Evolutionary conservation across 2,329 filamentous ascomycete species (phyloP).

Genomic region (Thielaviopsis ethacetica): DNA sequence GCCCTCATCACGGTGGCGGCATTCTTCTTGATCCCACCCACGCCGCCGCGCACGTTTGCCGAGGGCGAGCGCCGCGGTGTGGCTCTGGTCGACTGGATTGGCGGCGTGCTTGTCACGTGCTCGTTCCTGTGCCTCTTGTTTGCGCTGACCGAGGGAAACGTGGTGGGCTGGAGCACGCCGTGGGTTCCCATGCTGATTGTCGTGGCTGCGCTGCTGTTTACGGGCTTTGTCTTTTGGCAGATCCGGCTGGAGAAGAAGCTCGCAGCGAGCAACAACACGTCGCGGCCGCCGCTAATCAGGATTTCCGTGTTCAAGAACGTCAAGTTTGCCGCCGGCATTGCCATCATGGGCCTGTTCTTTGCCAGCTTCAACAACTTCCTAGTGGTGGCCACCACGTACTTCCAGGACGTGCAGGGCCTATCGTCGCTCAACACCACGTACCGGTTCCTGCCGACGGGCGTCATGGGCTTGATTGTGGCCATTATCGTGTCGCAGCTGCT

Average conservation of each 20-base stretch:
- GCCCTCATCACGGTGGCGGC: conserved; percentile 38
- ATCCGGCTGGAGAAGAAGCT: conserved; percentile 35
- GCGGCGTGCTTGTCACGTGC: conserved; percentile 43
- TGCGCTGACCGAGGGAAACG: conserved; percentile 51
- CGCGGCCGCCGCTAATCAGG: conserved; percentile 29
- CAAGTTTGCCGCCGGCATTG: conserved; percentile 45
- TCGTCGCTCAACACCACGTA: conserved; percentile 49
- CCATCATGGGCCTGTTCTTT: conserved; percentile 51
- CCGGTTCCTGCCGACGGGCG: conserved; percentile 50
- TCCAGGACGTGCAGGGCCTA: conserved; percentile 48
- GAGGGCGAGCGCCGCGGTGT: neutral
- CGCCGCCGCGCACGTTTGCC: conserved; percentile 19
- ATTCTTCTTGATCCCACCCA: conserved; percentile 41
- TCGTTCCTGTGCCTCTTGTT: conserved; percentile 48
- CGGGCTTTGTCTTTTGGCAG: conserved; percentile 44
- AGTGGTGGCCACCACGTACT: conserved; percentile 53
- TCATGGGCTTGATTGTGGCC: conserved; percentile 41
- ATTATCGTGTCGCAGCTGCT: conserved; percentile 39
- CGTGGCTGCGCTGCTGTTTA: conserved; percentile 38
- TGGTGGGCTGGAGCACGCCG: conserved; percentile 47
- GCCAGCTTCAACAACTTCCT: conserved; percentile 51
- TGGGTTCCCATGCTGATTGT: conserved; percentile 46
- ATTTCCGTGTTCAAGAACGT: conserved; percentile 44
- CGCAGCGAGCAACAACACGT: conserved; percentile 14
- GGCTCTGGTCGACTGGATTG: conserved; percentile 40